A percentile compares a stretch with the other conserved stretches of the same genome.
These are phyloP conservation scores for Fusarium tjaetaba DNA, from an alignment of 2,329 filamentous ascomycete species.

Conservation along the genomic window DNA sequence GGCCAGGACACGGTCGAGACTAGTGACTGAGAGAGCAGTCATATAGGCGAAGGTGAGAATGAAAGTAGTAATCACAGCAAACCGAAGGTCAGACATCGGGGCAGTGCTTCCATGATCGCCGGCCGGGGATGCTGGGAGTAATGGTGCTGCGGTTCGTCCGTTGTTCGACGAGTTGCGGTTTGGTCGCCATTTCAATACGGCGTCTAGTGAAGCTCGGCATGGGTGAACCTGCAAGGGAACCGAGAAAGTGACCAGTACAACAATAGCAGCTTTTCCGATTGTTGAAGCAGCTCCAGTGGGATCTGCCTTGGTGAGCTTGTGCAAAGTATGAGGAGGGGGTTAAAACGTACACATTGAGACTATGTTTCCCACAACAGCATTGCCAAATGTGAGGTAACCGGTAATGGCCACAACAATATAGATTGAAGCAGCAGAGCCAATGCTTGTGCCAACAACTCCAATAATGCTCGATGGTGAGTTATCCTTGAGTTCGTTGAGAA, in stretches of 20 bases:
- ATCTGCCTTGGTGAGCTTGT: constrained; percentile 46
- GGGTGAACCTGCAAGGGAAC: constrained; percentile 96
- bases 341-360: constrained; percentile 81
- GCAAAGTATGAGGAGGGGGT: not conserved
- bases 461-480: constrained; percentile 80
- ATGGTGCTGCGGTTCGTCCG: constrained; percentile 53
- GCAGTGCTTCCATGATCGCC: constrained; percentile 64
- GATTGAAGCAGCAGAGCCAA: constrained; percentile 85
- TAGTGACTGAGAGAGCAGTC: constrained; percentile 89
- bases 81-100: constrained; percentile 85
- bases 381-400: constrained; percentile 94
- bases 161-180: constrained; percentile 53
- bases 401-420: constrained; percentile 95
- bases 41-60: constrained; percentile 88
- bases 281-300: constrained; percentile 75
- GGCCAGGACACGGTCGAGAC: constrained; percentile 88
- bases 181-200: constrained; percentile 92
- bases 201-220: constrained; percentile 93
- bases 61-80: constrained; percentile 86
- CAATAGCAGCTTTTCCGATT: constrained; percentile 93
- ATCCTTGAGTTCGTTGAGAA: constrained; percentile 92
- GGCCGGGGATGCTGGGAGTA: constrained; percentile 52
- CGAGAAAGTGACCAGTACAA: constrained; percentile 94
- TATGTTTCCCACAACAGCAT: constrained; percentile 90
- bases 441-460: constrained; percentile 82